phyloP scores from a whole-genome alignment of 2,329 filamentous ascomycete genomes.

The Stagonosporopsis vannaccii region DNA sequence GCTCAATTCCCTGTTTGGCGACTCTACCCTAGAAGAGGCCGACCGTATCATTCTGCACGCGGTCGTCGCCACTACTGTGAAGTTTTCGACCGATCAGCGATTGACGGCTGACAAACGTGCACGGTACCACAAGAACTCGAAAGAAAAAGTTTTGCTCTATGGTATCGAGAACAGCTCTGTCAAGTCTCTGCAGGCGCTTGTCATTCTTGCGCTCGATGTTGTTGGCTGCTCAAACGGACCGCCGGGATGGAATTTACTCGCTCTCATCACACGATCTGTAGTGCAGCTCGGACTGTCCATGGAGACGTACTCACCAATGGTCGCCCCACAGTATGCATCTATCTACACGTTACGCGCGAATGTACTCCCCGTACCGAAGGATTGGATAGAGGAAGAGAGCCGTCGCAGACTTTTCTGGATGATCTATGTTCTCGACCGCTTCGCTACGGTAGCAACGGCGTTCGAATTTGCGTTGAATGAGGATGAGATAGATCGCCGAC shows the following conservation, averaged over 20 bases:
- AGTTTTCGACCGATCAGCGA: conserved; percentile 79
- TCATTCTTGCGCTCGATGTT: conserved; percentile 85
- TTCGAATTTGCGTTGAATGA: conserved; percentile 92
- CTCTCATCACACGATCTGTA: conserved; percentile 85
- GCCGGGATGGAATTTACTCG: conserved; percentile 90
- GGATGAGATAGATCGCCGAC: conserved; percentile 83
- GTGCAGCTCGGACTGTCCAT: conserved; percentile 87
- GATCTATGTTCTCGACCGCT: conserved; percentile 88
- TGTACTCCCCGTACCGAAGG: conserved; percentile 80
- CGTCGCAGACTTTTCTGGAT: conserved; percentile 90
- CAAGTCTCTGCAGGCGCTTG: conserved; percentile 83
- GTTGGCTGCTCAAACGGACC: conserved; percentile 88
- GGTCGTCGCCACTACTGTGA: conserved; percentile 85
- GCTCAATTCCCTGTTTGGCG: conserved; percentile 81
- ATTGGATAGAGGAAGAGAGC: conserved; percentile 90
- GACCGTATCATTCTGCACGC: conserved; percentile 85
- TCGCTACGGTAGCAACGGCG: conserved; percentile 87
- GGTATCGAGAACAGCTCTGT: conserved; percentile 90
- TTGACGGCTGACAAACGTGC: conserved; percentile 75
- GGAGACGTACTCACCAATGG: conserved; percentile 79
- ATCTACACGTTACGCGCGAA: conserved; percentile 90
- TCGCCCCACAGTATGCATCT: conserved; percentile 80
- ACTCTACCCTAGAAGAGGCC: conserved; percentile 73
- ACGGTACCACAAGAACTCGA: conserved; percentile 80
- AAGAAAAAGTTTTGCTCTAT: conserved; percentile 85